These are phyloP conservation scores for Suhomyces canberraensis DNA, from an alignment of 805 yeast species.

Conservation along the genomic window DNA sequence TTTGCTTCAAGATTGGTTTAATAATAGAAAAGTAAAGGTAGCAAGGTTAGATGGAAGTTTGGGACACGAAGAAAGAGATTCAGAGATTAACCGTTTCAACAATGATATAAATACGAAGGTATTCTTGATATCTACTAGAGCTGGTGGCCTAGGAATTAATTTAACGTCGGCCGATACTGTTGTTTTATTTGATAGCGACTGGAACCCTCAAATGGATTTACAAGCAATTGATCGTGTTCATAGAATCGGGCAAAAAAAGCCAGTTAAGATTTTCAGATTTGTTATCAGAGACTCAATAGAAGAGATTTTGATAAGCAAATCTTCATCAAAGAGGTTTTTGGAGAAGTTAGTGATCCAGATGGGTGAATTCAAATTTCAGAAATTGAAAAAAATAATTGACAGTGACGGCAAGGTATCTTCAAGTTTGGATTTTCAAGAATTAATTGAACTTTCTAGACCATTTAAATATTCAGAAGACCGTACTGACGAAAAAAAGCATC, in stretches of 20 bases:
- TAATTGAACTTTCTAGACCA: conserved; percentile 8
- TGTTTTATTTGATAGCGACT: conserved; percentile 84
- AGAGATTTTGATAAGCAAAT: conserved; percentile 72
- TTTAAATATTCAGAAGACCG: conserved; percentile 2
- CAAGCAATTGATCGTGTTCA: conserved; percentile 97
- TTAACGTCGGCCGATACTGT: conserved; percentile 87
- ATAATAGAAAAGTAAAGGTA: conserved; percentile 39
- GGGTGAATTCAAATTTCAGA: conserved; percentile 36
- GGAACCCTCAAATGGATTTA: conserved; percentile 96
- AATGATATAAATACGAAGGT: conserved; percentile 29
- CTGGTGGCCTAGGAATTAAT: conserved; percentile 94
- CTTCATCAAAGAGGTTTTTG: conserved; percentile 74
- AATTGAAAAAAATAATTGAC: conserved; percentile 20
- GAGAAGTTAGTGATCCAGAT: conserved; percentile 62
- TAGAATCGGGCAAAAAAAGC: conserved; percentile 84
- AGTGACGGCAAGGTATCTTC: conserved; percentile 7
- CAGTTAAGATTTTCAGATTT: conserved; percentile 78
- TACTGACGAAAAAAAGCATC: no score
- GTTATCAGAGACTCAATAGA: conserved; percentile 79
- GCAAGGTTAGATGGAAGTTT: conserved; percentile 79
- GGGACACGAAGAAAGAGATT: conserved; percentile 61
- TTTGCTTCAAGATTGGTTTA: conserved; percentile 71
- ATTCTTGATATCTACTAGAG: conserved; percentile 82
- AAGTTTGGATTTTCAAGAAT: conserved; percentile 12
- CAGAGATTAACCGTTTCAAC: conserved; percentile 54